Conservation (phyloP, 495 filamentous ascomycete species). For the Penicillium paradoxum region DNA sequence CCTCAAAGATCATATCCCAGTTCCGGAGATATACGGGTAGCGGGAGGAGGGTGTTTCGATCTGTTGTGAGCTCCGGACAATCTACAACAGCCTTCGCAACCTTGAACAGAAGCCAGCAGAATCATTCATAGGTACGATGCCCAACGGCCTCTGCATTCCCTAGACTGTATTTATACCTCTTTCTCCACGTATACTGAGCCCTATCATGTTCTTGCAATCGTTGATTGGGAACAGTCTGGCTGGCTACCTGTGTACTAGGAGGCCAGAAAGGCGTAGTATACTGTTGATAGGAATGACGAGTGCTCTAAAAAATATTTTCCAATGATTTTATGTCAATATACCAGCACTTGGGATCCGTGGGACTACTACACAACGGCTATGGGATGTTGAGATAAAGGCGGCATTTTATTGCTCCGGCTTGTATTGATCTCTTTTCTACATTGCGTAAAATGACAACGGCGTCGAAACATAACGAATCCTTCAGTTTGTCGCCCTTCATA, state of each 20-base stretch:
- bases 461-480: too few relatives aligned
- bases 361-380: slow-evolving; percentile 28
- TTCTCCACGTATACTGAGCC: slow-evolving; percentile 25
- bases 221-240: slow-evolving; percentile 48
- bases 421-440: too few relatives aligned
- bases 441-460: too few relatives aligned
- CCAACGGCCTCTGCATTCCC: not conserved
- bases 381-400: slow-evolving; percentile 25
- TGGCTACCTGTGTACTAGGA: slow-evolving; percentile 49
- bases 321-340: slow-evolving; percentile 22
- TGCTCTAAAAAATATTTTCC: slow-evolving; percentile 28
- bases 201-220: slow-evolving; percentile 31
- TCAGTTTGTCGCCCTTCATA: too few relatives aligned
- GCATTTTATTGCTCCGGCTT: too few relatives aligned
- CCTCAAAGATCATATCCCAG: slow-evolving; percentile 20
- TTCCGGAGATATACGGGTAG: slow-evolving; percentile 29
- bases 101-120: slow-evolving; percentile 24
- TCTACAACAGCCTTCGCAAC: slow-evolving; percentile 22
- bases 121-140: slow-evolving; percentile 21
- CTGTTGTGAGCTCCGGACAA: slow-evolving; percentile 24
- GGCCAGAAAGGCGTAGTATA: slow-evolving; percentile 38
- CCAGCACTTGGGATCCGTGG: slow-evolving; percentile 27
- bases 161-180: slow-evolving; percentile 43
- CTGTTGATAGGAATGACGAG: slow-evolving; percentile 15
- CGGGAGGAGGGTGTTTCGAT: slow-evolving; percentile 19